phyloP scores from a whole-genome alignment of 345 rosid genomes.

The Crucihimalaya himalaica region DNA sequence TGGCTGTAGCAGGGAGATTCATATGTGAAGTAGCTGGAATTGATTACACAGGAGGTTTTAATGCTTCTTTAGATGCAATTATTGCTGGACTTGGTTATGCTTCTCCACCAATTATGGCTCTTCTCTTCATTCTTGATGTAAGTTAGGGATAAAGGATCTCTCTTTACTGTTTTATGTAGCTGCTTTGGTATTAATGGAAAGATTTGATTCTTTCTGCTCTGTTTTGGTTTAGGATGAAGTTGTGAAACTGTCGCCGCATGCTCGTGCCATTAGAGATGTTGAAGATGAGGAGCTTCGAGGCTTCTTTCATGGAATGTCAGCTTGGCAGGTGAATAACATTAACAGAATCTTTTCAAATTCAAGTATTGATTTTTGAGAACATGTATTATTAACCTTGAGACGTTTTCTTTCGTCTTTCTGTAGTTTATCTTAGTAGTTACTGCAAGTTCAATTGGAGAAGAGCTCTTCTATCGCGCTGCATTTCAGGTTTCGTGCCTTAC shows the following conservation, averaged over 20 bases:
- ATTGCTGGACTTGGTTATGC: conserved; percentile 91
- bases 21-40: conserved; percentile 81
- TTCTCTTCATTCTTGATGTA: conserved; percentile 92
- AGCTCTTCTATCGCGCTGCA: conserved; percentile 93
- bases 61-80: conserved; percentile 74
- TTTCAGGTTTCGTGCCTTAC: conserved; percentile 56
- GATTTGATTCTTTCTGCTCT: not conserved
- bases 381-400: not conserved
- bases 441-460: conserved; percentile 95
- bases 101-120: conserved; percentile 93
- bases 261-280: conserved; percentile 98
- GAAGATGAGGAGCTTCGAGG: conserved; percentile 95
- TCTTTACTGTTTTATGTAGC: not conserved
- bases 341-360: not conserved
- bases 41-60: conserved; percentile 80
- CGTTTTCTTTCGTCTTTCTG: conserved; percentile 20
- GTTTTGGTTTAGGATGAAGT: conserved; percentile 80
- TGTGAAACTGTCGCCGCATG: conserved; percentile 89
- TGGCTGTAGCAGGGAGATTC: conserved; percentile 85
- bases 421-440: conserved; percentile 84
- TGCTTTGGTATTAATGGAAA: not conserved
- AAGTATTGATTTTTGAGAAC: not conserved
- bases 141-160: conserved; percentile 17
- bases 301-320: conserved; percentile 98
- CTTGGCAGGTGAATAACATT: conserved; percentile 70